phyloP scores from a whole-genome alignment of 164 flowering plant species.

The Echeveria elegans region DNA sequence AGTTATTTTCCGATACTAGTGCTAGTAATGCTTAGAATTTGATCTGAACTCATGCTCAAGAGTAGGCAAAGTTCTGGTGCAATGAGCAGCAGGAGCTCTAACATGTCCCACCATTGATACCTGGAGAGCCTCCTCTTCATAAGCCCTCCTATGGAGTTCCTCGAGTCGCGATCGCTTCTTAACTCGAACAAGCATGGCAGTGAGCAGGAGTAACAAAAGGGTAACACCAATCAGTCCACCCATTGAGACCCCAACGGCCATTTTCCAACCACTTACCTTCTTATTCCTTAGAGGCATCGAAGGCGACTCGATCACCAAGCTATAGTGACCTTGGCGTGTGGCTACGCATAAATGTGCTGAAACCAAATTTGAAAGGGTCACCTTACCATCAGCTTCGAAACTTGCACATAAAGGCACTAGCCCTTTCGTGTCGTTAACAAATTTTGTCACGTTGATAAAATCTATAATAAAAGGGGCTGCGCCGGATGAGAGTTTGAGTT shows the following conservation, averaged over 20 bases:
- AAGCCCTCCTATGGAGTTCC: slow-evolving; percentile 77
- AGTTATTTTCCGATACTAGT: not conserved
- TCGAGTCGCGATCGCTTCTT: slow-evolving; percentile 61
- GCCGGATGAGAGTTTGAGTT: slow-evolving; percentile 26
- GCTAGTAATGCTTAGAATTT: slow-evolving; percentile 17
- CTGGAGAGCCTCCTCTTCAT: slow-evolving; percentile 89
- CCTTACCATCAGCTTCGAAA: slow-evolving; percentile 50
- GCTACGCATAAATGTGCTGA: slow-evolving; percentile 35
- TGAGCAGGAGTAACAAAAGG: slow-evolving; percentile 54
- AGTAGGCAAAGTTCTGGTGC: slow-evolving; percentile 47
- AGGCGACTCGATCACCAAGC: slow-evolving; percentile 43
- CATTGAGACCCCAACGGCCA: slow-evolving; percentile 47
- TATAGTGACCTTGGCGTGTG: slow-evolving; percentile 56
- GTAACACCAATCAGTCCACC: slow-evolving; percentile 60
- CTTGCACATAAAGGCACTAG: slow-evolving; percentile 50
- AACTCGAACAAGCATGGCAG: slow-evolving; percentile 61
- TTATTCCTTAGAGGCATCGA: slow-evolving; percentile 11
- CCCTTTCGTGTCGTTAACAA: slow-evolving; percentile 6
- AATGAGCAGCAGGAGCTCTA: slow-evolving; percentile 56
- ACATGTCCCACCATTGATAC: slow-evolving; percentile 93
- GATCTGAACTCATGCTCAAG: slow-evolving; percentile 44
- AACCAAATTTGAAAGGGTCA: slow-evolving; percentile 31
- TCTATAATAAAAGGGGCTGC: slow-evolving; percentile 44
- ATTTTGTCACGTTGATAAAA: slow-evolving; percentile 29
- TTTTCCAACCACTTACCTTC: slow-evolving; percentile 50